Evolutionary conservation across 2,329 filamentous ascomycete genomes (phyloP).

Genomic region (Pestalotiopsis sp.): DNA sequence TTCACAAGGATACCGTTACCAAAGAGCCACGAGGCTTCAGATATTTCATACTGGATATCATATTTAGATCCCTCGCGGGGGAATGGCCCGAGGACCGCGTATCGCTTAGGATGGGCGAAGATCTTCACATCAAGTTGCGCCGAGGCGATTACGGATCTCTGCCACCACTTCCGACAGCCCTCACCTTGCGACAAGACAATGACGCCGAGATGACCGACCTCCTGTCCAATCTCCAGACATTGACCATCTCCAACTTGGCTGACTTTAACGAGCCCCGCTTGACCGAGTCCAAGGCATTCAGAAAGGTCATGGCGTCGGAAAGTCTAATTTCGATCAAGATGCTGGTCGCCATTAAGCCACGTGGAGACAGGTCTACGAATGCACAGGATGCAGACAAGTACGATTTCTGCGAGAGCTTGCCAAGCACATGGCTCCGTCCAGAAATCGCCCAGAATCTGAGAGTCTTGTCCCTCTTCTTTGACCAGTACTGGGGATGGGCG

Average conservation of each 20-base stretch:
- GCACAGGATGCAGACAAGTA: slow-evolving; percentile 19
- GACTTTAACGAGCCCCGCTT: slow-evolving; percentile 14
- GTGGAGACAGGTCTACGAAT: background rate
- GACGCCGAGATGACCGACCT: background rate
- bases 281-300: slow-evolving; percentile 10
- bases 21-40: background rate
- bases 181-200: too few relatives aligned
- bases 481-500: slow-evolving; percentile 42
- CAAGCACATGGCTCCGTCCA: slow-evolving; percentile 23
- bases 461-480: slow-evolving; percentile 42
- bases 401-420: slow-evolving; percentile 23
- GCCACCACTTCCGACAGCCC: background rate
- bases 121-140: background rate
- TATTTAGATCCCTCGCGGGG: slow-evolving; percentile 11
- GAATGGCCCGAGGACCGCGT: slow-evolving; percentile 3
- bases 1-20: background rate
- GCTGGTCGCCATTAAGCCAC: slow-evolving; percentile 7
- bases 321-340: slow-evolving; percentile 15
- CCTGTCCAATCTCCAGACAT: slow-evolving; percentile 6
- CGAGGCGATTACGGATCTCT: background rate
- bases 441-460: slow-evolving; percentile 25
- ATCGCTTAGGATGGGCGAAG: background rate
- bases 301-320: background rate
- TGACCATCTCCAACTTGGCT: slow-evolving; percentile 15
- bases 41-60: background rate